Conservation (phyloP, 768 basidiomycete genomes). For the Leucocoprinus leucothites region DNA sequence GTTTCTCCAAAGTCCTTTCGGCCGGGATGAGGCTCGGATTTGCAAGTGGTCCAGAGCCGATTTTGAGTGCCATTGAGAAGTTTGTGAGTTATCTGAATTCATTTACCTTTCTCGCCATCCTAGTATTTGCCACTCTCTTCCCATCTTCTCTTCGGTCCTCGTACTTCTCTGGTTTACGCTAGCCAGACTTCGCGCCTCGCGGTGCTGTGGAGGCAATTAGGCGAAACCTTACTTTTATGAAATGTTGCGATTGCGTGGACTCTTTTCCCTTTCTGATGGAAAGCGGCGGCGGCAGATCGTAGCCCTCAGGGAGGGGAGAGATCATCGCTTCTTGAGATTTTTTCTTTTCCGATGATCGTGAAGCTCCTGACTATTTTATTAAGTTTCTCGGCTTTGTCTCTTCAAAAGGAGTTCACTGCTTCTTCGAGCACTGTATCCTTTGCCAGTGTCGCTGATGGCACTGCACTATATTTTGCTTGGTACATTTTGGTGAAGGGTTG, state of each 20-base stretch:
- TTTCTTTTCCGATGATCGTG: too few relatives aligned
- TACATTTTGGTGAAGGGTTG: too few relatives aligned
- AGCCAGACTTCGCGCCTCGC: background rate
- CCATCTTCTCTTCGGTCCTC: background rate
- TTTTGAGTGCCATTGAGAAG: slow-evolving; percentile 68
- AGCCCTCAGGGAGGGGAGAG: too few relatives aligned
- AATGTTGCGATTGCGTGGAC: background rate
- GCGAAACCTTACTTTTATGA: background rate
- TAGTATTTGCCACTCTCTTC: background rate
- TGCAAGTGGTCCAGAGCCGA: slow-evolving; percentile 65
- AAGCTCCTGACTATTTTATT: too few relatives aligned
- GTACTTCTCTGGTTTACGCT: too few relatives aligned
- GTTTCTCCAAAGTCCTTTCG: slow-evolving; percentile 80
- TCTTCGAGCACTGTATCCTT: too few relatives aligned
- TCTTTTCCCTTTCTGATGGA: background rate
- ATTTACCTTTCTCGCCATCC: background rate
- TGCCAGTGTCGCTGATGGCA: too few relatives aligned
- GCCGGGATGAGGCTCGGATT: slow-evolving; percentile 82
- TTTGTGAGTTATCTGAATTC: slow-evolving; percentile 43
- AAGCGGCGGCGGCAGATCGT: too few relatives aligned
- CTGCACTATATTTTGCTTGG: too few relatives aligned
- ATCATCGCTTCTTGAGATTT: too few relatives aligned
- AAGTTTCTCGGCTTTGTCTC: too few relatives aligned
- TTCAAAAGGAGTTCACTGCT: too few relatives aligned
- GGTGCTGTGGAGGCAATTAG: background rate